A percentile compares a stretch with the other conserved stretches of the same genome.
Evolutionary conservation across 2,329 filamentous ascomycete species (phyloP).

Genomic region (Fusarium sp.): DNA sequence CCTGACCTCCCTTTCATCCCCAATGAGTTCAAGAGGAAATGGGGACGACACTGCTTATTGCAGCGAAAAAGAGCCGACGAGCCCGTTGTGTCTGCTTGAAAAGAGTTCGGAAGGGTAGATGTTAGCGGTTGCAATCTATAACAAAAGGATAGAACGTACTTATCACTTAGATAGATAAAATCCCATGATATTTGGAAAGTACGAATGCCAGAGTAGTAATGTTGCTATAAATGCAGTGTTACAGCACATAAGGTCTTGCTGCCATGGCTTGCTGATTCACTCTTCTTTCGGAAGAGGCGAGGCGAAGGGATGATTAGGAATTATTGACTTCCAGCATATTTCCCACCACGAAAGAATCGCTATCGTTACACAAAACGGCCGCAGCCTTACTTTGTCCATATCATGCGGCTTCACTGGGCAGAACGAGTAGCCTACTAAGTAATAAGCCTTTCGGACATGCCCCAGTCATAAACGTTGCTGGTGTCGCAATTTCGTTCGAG

Average conservation of each 20-base stretch:
- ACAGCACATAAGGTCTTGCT: neutral
- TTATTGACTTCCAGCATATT: no score
- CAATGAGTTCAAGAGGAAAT: constrained; percentile 76
- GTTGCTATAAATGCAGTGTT: constrained; percentile 5
- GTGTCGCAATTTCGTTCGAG: no score
- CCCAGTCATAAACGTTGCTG: no score
- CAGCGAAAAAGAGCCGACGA: constrained; percentile 61
- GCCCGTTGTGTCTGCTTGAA: neutral
- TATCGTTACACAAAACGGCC: no score
- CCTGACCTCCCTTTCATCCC: constrained; percentile 80
- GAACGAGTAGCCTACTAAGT: no score
- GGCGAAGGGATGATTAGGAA: no score
- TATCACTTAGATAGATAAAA: constrained; percentile 4
- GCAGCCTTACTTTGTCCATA: neutral
- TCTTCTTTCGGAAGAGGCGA: no score
- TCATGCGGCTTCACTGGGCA: no score
- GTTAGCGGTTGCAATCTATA: constrained; percentile 1
- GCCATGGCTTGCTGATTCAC: no score
- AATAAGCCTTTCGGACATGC: no score
- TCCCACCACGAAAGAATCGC: no score
- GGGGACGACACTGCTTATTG: constrained; percentile 91
- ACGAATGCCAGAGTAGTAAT: neutral
- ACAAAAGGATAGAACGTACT: constrained; percentile 18
- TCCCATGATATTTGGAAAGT: constrained; percentile 12
- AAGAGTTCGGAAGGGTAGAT: neutral